Base-by-base conservation (phyloP, 1,139 yeast species). In the Scheffersomyces parashehatae region DNA sequence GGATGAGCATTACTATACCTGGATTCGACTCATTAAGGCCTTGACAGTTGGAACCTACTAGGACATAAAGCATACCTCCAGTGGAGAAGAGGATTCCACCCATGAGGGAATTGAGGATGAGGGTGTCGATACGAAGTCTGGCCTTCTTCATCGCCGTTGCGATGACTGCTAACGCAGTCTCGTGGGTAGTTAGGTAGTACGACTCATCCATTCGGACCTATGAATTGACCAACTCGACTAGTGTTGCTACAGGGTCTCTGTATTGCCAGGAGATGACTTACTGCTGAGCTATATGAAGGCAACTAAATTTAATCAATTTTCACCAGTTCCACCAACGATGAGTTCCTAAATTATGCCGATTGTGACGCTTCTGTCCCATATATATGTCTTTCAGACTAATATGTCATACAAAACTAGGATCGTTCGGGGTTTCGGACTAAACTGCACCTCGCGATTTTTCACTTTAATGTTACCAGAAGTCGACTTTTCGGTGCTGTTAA, bases 91-190 rank as follows among this genome's bases (percentile, higher is more conserved):
- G 60, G 1, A 85, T 55, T 0, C 91, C 95, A 2, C 91, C 95
- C 51, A 85, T 64, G 9, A 86, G 59, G 1, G 90, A 80, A 58
- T 85, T 85, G 29, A 85, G 56, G 0, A 81, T 52, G 28, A 86
- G 60, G 1, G 82, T 73, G 46, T 82, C 83, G 5, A 82, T 51
- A 45, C 81, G 73, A 20, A 85, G 73, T 56, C 95, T 73, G 2
- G 91, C 79, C 57, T 86, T 86, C 59, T 86, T 86, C 93, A 85
- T 86, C 2, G 88, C 75, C 0, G 93, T 86, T 6, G 95, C 95
- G 29, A 86, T 90, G 39, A 85, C 85, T 0, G 93, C 93, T 41
- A 86, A 62, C 1, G 93, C 93, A 1, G 93, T 83, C 54, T 86
- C 95, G 60, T 85, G 82, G 8, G 91, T 87, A 5, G 89, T 81